Evolutionary conservation across 306 rosid species (phyloP).

Genomic region (Cucurbita moschata): DNA sequence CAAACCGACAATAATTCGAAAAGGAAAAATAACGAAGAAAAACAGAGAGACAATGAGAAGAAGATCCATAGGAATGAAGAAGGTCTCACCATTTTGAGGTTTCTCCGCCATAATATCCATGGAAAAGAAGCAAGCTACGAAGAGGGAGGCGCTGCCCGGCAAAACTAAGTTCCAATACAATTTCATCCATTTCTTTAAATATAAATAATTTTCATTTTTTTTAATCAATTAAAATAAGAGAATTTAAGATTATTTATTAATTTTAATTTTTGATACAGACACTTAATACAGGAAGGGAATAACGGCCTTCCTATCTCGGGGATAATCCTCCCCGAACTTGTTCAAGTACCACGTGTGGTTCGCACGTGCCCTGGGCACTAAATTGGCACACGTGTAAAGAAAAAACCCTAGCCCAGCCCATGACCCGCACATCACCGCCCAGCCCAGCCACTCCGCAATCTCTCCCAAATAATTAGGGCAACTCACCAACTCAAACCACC

Average conservation of each 20-base stretch:
- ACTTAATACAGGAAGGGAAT: conserved; percentile 58
- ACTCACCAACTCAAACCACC: conserved; percentile 54
- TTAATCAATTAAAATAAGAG: too few relatives aligned
- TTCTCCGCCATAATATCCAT: conserved; percentile 1
- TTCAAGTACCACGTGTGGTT: conserved; percentile 61
- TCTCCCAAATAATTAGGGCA: conserved; percentile 79
- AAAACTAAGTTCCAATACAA: too few relatives aligned
- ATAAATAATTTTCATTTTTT: too few relatives aligned
- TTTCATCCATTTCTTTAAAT: too few relatives aligned
- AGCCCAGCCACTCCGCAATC: conserved; percentile 74
- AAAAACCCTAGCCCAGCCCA: conserved; percentile 59
- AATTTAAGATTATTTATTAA: too few relatives aligned
- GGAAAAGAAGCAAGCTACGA: not conserved
- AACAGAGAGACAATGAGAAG: not conserved
- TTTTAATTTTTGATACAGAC: not conserved
- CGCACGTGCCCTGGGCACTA: conserved; percentile 69
- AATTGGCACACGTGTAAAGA: conserved; percentile 54
- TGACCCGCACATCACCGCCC: conserved; percentile 69
- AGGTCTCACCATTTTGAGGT: not conserved
- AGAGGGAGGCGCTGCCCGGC: not conserved
- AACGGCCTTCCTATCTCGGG: conserved; percentile 49
- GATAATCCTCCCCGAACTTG: conserved; percentile 76
- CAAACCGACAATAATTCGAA: not conserved
- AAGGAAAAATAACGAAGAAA: not conserved
- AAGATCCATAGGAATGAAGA: not conserved